Conservation (phyloP, 345 rosid genomes). For the Turritis glabra region DNA sequence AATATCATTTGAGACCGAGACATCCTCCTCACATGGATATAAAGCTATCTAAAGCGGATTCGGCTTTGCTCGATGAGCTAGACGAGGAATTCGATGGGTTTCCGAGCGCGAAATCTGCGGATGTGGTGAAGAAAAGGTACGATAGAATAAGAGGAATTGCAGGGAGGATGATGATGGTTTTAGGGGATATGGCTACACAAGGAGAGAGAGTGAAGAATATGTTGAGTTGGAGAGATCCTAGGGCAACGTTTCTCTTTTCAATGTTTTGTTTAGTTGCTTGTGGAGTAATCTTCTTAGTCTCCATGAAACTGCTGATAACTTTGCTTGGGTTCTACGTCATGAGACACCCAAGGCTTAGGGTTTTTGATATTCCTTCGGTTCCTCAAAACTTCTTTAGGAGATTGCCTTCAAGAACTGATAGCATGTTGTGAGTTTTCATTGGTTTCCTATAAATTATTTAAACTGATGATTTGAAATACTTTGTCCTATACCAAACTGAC, state of each 20-base stretch:
- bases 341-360: conserved; percentile 38
- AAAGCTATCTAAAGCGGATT: conserved; percentile 33
- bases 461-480: too few species aligned
- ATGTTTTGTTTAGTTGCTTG: conserved; percentile 57
- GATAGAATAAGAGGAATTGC: conserved; percentile 36
- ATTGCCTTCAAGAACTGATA: conserved; percentile 37
- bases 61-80: conserved; percentile 25
- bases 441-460: neutral
- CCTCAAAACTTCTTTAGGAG: conserved; percentile 39
- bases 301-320: conserved; percentile 41
- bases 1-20: conserved; percentile 41
- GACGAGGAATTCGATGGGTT: conserved; percentile 39
- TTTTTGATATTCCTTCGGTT: conserved; percentile 30
- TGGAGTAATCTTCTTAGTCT: conserved; percentile 50
- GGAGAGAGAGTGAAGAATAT: conserved; percentile 62
- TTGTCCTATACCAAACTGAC: too few species aligned
- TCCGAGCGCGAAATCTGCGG: conserved; percentile 17
- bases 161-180: conserved; percentile 39
- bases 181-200: conserved; percentile 53
- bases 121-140: conserved; percentile 33
- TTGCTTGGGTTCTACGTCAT: conserved; percentile 33
- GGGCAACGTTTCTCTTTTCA: conserved; percentile 57
- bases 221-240: conserved; percentile 73
- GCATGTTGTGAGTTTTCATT: conserved; percentile 22
- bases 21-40: too few species aligned